Base-by-base conservation (phyloP, 176 grass and related monocot species). In the Eragrostis curvula region DNA sequence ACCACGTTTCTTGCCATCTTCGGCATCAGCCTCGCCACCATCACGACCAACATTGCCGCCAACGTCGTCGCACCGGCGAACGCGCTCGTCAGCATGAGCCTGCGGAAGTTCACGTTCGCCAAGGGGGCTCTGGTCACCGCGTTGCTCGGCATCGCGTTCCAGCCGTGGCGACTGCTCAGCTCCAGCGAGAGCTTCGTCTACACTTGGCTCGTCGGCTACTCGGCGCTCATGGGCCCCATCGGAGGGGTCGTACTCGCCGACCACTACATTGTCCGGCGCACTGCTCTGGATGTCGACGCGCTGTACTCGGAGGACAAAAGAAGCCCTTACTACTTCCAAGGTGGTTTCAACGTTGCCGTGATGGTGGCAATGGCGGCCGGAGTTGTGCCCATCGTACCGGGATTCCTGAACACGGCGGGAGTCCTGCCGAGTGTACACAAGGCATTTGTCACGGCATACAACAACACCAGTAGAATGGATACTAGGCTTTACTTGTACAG, bases 171-270 rank as follows among this genome's bases (percentile, higher is more conserved):
- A 64, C 77, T 98, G 66, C 86, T 98, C 9, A 95, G 92, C 71
- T 93, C 96, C 74, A 98, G 96, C 62, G 88, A 98, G 84, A 95
- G 85, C 89, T 98, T 98, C 83, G 85, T 95, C 48, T 98, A 98
- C 82, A 98, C 96, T 3, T 95, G 96, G 96, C 85, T 98, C 42
- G 56, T 98, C 14, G 87, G 92, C 42, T 88, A 93, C 85, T 98
- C 92, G 1, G 96, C 96, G 49, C 84, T 98, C 52, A 93, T 98
- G 92, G 96, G 88, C 0, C n/a, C 96, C 5, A 91, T 98, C 59
- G 92, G 88, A 61, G 92, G 90, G 67, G 81, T 98, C 80, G 5
- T 98, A 25, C 75, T 98, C 68, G 87, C 93, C 32, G 96, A 95
- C 77, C 90, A 98, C 78, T 95, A 95, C 80, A 71, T 98, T 41